Conservation (phyloP, 305 asterid species). For the Fraxinus albicans region DNA sequence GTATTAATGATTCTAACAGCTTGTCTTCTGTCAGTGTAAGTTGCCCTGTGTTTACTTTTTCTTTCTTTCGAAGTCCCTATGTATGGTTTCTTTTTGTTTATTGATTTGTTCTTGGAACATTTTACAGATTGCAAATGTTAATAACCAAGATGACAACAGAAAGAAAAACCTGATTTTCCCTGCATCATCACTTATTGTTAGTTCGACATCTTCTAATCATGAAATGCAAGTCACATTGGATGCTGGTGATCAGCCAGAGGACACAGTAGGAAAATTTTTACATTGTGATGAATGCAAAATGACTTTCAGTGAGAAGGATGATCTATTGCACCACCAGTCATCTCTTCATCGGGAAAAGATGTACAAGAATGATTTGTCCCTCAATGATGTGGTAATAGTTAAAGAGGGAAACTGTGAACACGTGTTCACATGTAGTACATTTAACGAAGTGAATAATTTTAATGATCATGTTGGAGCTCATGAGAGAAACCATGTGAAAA, state of each 20-base stretch:
- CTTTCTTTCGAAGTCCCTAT: neutral
- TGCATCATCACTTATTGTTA: conserved; percentile 35
- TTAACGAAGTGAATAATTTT: conserved; percentile 57
- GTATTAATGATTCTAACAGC: conserved; percentile 29
- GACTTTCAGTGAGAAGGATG: conserved; percentile 45
- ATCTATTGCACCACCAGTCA: conserved; percentile 51
- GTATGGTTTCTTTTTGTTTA: neutral
- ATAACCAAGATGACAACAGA: conserved; percentile 33
- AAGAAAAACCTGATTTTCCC: conserved; percentile 33
- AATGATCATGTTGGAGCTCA: conserved; percentile 78
- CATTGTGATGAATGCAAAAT: conserved; percentile 48
- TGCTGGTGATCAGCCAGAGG: conserved; percentile 36
- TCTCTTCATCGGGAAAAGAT: conserved; percentile 53
- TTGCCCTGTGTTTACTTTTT: conserved; percentile 11
- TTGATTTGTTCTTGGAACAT: conserved; percentile 24
- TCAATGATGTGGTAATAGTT: conserved; percentile 69
- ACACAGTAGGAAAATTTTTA: conserved; percentile 37
- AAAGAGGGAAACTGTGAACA: conserved; percentile 69
- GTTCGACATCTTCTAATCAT: conserved; percentile 27
- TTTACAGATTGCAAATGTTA: conserved; percentile 43
- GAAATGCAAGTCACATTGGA: conserved; percentile 33
- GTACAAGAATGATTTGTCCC: conserved; percentile 40
- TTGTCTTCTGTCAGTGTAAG: conserved; percentile 46
- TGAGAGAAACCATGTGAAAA: conserved; percentile 53
- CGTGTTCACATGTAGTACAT: conserved; percentile 73